These are phyloP conservation scores for Ceratocystis papillata DNA, from an alignment of 2,329 filamentous ascomycete genomes.

Conservation along the genomic window DNA sequence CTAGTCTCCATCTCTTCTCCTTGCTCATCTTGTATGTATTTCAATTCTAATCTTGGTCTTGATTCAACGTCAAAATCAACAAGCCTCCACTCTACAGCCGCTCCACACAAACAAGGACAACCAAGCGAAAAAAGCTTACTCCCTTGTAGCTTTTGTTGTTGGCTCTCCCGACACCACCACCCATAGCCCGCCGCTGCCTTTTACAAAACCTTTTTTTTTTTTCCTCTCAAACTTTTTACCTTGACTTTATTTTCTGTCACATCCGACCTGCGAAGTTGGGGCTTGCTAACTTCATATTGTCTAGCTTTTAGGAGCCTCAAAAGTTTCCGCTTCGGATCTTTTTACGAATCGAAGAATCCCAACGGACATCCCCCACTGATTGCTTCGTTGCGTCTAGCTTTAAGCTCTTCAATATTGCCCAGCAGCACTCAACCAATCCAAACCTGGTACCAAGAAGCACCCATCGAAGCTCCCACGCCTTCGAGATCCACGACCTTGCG, in stretches of 20 bases:
- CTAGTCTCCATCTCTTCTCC: not conserved
- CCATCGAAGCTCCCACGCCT: conserved; percentile 23
- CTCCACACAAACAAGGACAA: conserved; percentile 15
- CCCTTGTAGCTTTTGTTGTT: not conserved
- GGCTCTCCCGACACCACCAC: conserved; percentile 1
- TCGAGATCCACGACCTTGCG: conserved; percentile 15
- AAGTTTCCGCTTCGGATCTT: not conserved
- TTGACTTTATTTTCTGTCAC: not conserved
- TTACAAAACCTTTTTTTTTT: not conserved
- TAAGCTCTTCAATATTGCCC: conserved; percentile 12
- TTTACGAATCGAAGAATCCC: conserved; percentile 17
- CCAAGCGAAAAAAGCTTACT: conserved; percentile 11
- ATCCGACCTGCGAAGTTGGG: not conserved
- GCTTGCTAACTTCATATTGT: conserved; percentile 12
- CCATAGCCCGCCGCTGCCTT: conserved; percentile 9
- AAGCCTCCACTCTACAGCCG: not conserved
- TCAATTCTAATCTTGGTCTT: not conserved
- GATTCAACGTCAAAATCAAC: conserved; percentile 14
- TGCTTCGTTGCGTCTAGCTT: conserved; percentile 20
- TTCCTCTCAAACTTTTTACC: not conserved
- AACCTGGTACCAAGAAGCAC: conserved; percentile 7
- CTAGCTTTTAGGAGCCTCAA: conserved; percentile 12
- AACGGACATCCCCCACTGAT: conserved; percentile 23
- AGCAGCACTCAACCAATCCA: conserved; percentile 19
- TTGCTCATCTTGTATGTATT: conserved; percentile 17